Percentiles rank a stretch among this genome's conserved stretches.
Evolutionary conservation across 208 protist genomes (phyloP).

Genomic region (Crithidia bombi): DNA sequence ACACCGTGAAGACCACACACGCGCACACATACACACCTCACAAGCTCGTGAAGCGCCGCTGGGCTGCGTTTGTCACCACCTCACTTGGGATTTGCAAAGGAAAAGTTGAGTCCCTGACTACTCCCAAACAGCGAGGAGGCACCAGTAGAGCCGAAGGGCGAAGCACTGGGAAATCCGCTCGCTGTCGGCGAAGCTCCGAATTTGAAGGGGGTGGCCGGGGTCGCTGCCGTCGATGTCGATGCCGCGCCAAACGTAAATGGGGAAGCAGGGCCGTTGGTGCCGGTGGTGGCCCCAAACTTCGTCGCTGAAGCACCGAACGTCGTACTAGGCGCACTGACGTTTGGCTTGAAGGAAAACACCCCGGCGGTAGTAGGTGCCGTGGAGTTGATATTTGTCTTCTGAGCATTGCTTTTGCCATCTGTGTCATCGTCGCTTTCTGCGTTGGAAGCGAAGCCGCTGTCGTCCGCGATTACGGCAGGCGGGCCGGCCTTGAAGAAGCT

Average conservation of each 20-base stretch:
- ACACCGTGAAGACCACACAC: no score
- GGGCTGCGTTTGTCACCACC: background rate
- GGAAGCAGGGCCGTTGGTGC: background rate
- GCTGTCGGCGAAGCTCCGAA: conserved; percentile 3
- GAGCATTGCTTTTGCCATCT: conserved; percentile 27
- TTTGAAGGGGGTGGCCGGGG: conserved; percentile 12
- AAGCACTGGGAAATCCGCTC: background rate
- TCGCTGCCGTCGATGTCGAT: background rate
- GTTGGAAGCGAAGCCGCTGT: conserved; percentile 73
- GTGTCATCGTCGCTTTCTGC: conserved; percentile 52
- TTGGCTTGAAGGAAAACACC: conserved; percentile 32
- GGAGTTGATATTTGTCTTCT: conserved; percentile 7
- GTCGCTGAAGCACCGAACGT: conserved; percentile 3
- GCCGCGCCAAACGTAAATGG: conserved; percentile 28
- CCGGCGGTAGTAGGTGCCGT: background rate
- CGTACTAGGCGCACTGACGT: background rate
- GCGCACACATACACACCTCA: background rate
- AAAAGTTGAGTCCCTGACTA: background rate
- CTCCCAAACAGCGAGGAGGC: background rate
- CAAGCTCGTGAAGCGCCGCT: background rate
- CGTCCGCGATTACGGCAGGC: conserved; percentile 55
- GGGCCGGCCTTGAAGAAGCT: conserved; percentile 64
- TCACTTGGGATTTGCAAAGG: conserved; percentile 14
- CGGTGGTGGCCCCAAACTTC: background rate
- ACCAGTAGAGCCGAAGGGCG: background rate